phyloP scores from a whole-genome alignment of 176 grass and related monocot species.

The Oryza officinalis region DNA sequence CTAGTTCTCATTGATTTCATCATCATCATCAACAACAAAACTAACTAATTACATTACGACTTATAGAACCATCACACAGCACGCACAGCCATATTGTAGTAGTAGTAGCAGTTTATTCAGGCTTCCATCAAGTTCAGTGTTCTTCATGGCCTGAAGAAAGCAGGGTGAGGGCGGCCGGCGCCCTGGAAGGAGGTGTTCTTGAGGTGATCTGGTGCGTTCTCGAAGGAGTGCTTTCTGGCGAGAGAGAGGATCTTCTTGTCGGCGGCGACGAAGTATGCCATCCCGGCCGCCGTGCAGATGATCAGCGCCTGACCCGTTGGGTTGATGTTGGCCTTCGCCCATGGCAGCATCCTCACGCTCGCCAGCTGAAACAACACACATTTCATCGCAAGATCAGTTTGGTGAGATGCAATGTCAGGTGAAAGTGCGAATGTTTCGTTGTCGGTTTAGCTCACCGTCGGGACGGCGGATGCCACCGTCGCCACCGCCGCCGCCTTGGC shows the following conservation, averaged over 20 bases:
- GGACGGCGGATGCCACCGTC: slow-evolving; percentile 49
- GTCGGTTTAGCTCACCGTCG: slow-evolving; percentile 40
- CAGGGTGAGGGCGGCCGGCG: not conserved
- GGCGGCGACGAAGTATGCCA: slow-evolving; percentile 66
- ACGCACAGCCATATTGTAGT: not conserved
- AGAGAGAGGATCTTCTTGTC: slow-evolving; percentile 65
- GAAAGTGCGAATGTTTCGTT: not conserved
- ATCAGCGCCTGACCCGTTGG: no score
- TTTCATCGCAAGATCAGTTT: not conserved
- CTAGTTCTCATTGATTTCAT: not conserved
- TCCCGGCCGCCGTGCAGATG: no score
- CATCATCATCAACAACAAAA: not conserved
- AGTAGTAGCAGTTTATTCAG: not conserved
- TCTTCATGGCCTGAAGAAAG: slow-evolving; percentile 33
- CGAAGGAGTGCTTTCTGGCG: slow-evolving; percentile 63
- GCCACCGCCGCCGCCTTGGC: slow-evolving; percentile 56
- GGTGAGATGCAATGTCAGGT: no score
- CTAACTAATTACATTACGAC: not conserved
- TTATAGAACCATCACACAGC: not conserved
- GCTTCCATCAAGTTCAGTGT: not conserved
- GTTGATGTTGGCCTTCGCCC: no score
- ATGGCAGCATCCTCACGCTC: slow-evolving; percentile 72
- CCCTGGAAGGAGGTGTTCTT: slow-evolving; percentile 42
- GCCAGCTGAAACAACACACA: slow-evolving; percentile 52
- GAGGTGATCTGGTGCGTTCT: slow-evolving; percentile 28